Conservation (phyloP, 805 yeast species). For the Spathaspora passalidarum region DNA sequence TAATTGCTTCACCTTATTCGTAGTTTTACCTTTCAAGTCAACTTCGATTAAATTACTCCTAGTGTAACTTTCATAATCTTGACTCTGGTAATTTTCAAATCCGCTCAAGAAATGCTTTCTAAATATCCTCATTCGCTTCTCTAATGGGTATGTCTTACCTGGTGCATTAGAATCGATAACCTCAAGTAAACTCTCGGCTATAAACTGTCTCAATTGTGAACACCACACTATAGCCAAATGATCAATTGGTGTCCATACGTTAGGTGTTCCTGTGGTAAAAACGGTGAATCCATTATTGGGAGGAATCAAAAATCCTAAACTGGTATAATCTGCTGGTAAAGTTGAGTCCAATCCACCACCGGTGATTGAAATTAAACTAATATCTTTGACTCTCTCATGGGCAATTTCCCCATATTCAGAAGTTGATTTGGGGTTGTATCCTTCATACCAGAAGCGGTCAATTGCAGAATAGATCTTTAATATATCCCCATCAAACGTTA, state of each 20-base stretch:
- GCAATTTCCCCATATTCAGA: conserved; percentile 31
- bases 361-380: conserved; percentile 79
- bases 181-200: conserved; percentile 59
- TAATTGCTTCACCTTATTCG: not conserved
- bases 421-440: conserved; percentile 31
- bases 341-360: conserved; percentile 81
- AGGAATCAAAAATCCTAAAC: conserved; percentile 70
- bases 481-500: conserved; percentile 89
- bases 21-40: not conserved
- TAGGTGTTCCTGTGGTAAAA: conserved; percentile 81
- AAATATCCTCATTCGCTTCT: conserved; percentile 58
- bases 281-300: conserved; percentile 75
- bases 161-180: conserved; percentile 50
- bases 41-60: not conserved
- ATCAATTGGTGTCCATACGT: conserved; percentile 91
- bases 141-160: conserved; percentile 49
- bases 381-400: conserved; percentile 45
- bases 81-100: conserved; percentile 36
- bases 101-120: conserved; percentile 50
- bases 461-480: conserved; percentile 68
- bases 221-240: conserved; percentile 98
- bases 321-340: conserved; percentile 87
- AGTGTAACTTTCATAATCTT: not conserved
- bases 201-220: conserved; percentile 67
- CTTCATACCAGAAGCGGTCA: conserved; percentile 77